Conservation (phyloP, 306 rosid genomes). For the Lagenaria siceraria region DNA sequence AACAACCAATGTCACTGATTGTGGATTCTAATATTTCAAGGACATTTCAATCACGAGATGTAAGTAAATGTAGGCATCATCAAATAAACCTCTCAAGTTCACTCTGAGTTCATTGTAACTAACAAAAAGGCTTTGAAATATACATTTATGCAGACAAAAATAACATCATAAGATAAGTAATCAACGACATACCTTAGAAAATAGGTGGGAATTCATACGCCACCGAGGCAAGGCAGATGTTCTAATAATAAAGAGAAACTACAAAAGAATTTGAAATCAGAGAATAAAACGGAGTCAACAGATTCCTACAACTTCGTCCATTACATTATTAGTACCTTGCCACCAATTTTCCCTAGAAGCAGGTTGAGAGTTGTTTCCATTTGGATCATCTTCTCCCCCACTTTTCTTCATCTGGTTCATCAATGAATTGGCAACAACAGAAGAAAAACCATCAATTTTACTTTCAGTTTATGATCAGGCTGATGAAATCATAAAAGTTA, state of each 20-base stretch:
- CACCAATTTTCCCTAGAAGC: conserved; percentile 54
- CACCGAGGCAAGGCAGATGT: conserved; percentile 6
- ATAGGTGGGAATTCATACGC: conserved; percentile 23
- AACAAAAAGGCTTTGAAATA: not conserved
- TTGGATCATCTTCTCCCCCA: conserved; percentile 36
- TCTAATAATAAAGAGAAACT: conserved; percentile 56
- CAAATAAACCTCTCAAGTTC: not conserved
- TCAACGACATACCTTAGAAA: conserved; percentile 20
- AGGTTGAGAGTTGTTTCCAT: conserved; percentile 25
- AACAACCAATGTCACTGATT: not conserved
- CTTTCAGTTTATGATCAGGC: not conserved
- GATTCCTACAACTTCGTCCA: not conserved
- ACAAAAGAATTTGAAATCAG: conserved; percentile 10
- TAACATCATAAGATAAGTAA: not conserved
- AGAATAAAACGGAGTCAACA: conserved; percentile 20
- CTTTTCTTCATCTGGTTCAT: conserved; percentile 26
- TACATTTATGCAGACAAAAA: not conserved
- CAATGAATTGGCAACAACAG: conserved; percentile 2
- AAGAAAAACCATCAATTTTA: not conserved
- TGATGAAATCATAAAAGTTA: not conserved
- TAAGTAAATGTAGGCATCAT: not conserved
- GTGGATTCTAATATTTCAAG: not conserved
- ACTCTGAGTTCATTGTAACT: not conserved
- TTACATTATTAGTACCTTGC: conserved; percentile 27
- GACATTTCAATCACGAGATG: not conserved